phyloP scores from a whole-genome alignment of 2,329 filamentous ascomycete species.

The Scytalidium sp. region DNA sequence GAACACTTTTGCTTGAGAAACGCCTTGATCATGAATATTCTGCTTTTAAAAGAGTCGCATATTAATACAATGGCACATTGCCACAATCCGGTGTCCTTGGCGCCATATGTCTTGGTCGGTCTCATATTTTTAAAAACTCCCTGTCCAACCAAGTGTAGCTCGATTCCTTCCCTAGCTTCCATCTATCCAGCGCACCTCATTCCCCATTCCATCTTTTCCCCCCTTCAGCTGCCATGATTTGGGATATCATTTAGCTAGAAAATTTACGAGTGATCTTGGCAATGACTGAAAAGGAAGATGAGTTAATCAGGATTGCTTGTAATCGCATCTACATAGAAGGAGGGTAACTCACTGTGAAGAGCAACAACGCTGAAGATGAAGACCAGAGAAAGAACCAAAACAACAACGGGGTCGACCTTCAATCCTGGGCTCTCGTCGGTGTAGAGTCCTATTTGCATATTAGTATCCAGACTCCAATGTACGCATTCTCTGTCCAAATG shows the following conservation, averaged over 20 bases:
- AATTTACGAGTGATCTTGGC: conserved; percentile 93
- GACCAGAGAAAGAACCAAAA: conserved; percentile 91
- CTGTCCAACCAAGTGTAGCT: conserved; percentile 1
- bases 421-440: conserved; percentile 96
- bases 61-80: not conserved
- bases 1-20: not conserved
- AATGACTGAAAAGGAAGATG: conserved; percentile 61
- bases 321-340: not conserved
- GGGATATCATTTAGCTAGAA: conserved; percentile 34
- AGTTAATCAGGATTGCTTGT: not conserved
- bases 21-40: not conserved
- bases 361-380: conserved; percentile 99
- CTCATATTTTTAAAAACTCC: not conserved
- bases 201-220: not conserved
- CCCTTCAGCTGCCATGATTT: not conserved
- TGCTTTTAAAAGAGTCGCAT: not conserved
- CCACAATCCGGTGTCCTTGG: not conserved
- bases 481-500: too few species aligned
- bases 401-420: conserved; percentile 97
- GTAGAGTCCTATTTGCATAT: conserved; percentile 67
- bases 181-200: not conserved
- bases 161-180: not conserved
- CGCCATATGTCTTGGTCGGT: not conserved
- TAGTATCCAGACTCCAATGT: conserved; percentile 3
- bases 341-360: conserved; percentile 75